Percentiles rank a stretch among this genome's conserved stretches.
These are phyloP conservation scores for Chytriomyces sp. DNA, from an alignment of 192 early-diverging fungal genomes.

Conservation along the genomic window DNA sequence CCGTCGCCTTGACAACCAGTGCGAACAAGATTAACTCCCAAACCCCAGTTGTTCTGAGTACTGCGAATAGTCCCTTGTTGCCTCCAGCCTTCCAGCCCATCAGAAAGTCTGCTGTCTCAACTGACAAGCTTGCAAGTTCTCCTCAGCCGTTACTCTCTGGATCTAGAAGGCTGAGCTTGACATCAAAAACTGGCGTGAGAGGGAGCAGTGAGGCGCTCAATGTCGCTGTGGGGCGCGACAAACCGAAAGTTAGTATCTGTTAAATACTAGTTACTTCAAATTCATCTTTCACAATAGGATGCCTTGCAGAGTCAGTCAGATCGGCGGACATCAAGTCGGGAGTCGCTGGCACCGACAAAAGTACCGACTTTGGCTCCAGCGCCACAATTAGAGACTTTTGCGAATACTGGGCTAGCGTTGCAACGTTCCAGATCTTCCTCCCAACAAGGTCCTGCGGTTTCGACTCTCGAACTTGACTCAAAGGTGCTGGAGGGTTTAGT, in stretches of 20 bases:
- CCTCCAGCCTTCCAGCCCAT: neutral
- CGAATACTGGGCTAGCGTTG: too few species aligned
- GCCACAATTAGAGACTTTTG: too few species aligned
- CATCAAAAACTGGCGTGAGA: neutral
- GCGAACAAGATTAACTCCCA: neutral
- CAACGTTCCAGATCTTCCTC: too few species aligned
- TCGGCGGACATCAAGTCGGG: too few species aligned
- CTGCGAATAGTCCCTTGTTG: neutral
- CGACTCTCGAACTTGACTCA: too few species aligned
- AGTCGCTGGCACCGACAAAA: too few species aligned
- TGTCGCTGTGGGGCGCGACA: neutral
- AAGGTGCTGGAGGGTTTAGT: too few species aligned
- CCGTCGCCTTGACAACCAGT: neutral
- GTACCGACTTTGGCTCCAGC: too few species aligned
- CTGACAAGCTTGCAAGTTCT: neutral
- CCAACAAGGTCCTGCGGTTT: too few species aligned
- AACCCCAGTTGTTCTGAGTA: neutral
- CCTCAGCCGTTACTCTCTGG: neutral
- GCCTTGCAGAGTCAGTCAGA: too few species aligned
- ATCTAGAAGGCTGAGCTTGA: neutral
- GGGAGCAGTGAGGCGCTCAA: neutral
- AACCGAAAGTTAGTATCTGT: neutral
- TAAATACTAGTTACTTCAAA: neutral
- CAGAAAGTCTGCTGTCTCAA: neutral
- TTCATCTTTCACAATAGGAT: too few species aligned